Conservation (phyloP, 2,329 filamentous ascomycete species). For the Xylariaceae sp. region DNA sequence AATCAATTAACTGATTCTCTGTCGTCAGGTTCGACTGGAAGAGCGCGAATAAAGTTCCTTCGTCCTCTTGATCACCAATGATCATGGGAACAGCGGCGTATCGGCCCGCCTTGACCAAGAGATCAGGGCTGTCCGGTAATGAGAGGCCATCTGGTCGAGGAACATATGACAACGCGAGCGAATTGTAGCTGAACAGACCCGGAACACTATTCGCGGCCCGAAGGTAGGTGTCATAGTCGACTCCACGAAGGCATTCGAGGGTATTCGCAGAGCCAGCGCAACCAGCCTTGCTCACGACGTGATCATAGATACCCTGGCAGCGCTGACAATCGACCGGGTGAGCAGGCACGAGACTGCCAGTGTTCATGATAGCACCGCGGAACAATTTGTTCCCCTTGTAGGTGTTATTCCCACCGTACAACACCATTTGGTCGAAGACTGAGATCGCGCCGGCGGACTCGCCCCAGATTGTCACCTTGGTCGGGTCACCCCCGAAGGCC, state of each 20-base stretch:
- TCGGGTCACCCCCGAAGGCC: conserved; percentile 71
- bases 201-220: conserved; percentile 66
- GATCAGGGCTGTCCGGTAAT: conserved; percentile 59
- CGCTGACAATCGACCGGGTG: conserved; percentile 61
- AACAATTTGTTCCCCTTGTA: conserved; percentile 74
- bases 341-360: conserved; percentile 57
- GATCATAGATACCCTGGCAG: conserved; percentile 59
- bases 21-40: conserved; percentile 65
- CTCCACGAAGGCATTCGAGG: conserved; percentile 59
- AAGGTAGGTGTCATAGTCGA: conserved; percentile 56
- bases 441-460: conserved; percentile 68
- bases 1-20: conserved; percentile 52
- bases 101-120: conserved; percentile 46
- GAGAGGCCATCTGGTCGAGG: conserved; percentile 65
- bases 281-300: conserved; percentile 54
- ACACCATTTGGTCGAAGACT: conserved; percentile 68
- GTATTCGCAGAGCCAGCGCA: conserved; percentile 55
- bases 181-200: conserved; percentile 59
- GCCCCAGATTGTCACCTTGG: conserved; percentile 76
- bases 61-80: conserved; percentile 72
- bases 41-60: conserved; percentile 69
- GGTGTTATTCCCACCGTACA: conserved; percentile 66
- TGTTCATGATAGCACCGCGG: conserved; percentile 73
- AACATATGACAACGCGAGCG: conserved; percentile 66
- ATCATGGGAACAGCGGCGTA: conserved; percentile 59